Evolutionary conservation across 2,329 filamentous ascomycete species (phyloP), one percentile per base, ranked within the genome.

Genomic region (Metarhizium robertsii): DNA sequence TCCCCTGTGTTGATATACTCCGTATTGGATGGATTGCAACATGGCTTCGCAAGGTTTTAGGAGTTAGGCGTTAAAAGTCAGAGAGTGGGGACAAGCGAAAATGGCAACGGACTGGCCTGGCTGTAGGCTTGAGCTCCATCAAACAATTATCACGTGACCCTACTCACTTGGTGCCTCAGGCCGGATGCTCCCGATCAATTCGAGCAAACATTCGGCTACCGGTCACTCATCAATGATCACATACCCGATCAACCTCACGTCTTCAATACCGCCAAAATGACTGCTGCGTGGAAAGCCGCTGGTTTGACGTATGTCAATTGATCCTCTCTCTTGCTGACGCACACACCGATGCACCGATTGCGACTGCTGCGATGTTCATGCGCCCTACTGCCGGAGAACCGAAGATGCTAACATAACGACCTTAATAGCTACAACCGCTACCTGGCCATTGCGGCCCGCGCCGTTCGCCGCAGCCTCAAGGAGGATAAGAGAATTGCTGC

Each of bases 261-360:
- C 25, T 45, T 36, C 65, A 71, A 73, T 62, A 69, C 70, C 73
- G 73, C 73, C 83, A 90, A 83, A 79, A 99, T 97, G 94, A 81
- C 88, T 78, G 92, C 92, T 80, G 90, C 92, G 73, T 99, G 92
- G 94, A 97, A 96, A 88, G 85, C 92, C 72, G 90, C 94, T 74
- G 94, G 94, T 77, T 81, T 97, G 73, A 95, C 86, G 92, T 96
- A 88, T 75, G 90, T 81, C 65, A 65, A 71, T 69, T 67, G 62
- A 66, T 43, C 53, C 58, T 57, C 51, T 11, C 38, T 53, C 48
- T 48, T 53, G 38, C 54, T 10, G 52, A 38, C 34, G 20, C 36
- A 20, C 52, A 47, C n/a, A 3, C n/a, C 52, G 13, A 36, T 45
- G 7, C 25, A 14, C 30, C 42, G 29, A 52, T 45, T 40, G 29